Evolutionary conservation across 2,329 filamentous ascomycete genomes (phyloP).

Genomic region (Venturiaceae sp.): DNA sequence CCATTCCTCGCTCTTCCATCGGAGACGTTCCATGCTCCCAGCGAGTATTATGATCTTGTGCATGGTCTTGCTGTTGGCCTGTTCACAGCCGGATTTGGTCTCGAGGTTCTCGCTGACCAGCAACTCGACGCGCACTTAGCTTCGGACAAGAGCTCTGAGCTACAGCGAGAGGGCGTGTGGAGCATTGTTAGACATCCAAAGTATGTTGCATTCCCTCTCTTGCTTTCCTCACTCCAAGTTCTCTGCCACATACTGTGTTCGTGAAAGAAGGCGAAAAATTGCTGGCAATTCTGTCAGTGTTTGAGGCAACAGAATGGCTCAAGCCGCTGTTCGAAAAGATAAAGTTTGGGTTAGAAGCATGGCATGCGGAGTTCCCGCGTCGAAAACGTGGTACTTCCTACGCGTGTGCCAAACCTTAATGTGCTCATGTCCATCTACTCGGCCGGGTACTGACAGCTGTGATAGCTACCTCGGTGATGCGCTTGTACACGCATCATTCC

Average conservation of each 20-base stretch:
- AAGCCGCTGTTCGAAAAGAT: too few species aligned
- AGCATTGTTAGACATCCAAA: slow-evolving; percentile 53
- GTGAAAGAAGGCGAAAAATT: too few species aligned
- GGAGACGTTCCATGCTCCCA: slow-evolving; percentile 15
- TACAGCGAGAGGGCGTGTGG: slow-evolving; percentile 50
- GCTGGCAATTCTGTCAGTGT: too few species aligned
- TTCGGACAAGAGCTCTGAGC: slow-evolving; percentile 19
- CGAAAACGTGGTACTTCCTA: too few species aligned
- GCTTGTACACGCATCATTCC: slow-evolving; percentile 50
- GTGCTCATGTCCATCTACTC: too few species aligned
- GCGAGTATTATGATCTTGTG: slow-evolving; percentile 11
- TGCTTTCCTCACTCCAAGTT: too few species aligned
- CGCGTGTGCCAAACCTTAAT: too few species aligned
- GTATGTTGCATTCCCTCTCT: slow-evolving; percentile 27
- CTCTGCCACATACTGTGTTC: too few species aligned
- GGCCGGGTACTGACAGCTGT: background rate
- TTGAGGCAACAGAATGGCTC: too few species aligned
- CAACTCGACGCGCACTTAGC: slow-evolving; percentile 44
- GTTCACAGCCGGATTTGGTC: slow-evolving; percentile 45
- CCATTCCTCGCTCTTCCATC: slow-evolving; percentile 34
- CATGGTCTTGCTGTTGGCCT: slow-evolving; percentile 41
- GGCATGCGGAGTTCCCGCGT: too few species aligned
- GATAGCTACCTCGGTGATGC: slow-evolving; percentile 52
- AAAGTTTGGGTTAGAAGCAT: too few species aligned
- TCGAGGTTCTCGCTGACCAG: slow-evolving; percentile 47